Conservation (phyloP, 257 asterid genomes). For the Knoxia roxburghii region DNA sequence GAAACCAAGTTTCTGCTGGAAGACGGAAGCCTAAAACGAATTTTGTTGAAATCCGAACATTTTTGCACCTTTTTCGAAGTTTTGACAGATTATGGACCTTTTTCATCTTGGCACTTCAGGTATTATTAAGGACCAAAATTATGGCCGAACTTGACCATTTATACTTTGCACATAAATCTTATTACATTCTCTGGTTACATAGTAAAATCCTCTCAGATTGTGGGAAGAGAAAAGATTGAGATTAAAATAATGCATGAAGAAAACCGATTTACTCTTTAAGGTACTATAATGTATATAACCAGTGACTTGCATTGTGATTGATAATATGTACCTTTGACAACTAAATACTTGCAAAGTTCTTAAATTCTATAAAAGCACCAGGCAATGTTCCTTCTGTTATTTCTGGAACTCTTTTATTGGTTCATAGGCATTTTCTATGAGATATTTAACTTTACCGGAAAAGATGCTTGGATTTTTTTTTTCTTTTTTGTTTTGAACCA, state of each 20-base stretch:
- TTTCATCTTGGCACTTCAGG: constrained; percentile 90
- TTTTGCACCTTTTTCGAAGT: constrained; percentile 92
- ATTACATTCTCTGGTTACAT: neutral
- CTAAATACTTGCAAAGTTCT: neutral
- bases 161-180: neutral
- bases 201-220: neutral
- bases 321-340: neutral
- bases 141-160: neutral
- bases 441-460: too few relatives aligned
- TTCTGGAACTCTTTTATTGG: neutral
- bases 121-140: constrained; percentile 12
- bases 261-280: neutral
- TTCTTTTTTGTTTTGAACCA: neutral
- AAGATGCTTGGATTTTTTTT: too few relatives aligned
- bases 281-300: neutral
- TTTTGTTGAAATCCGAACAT: constrained; percentile 94
- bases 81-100: constrained; percentile 97
- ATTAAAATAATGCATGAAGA: neutral
- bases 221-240: neutral
- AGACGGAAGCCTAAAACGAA: constrained; percentile 84
- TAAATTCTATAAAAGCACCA: neutral
- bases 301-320: neutral
- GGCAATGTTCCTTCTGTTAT: neutral
- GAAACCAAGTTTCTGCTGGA: constrained; percentile 45
- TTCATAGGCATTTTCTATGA: neutral